Evolutionary conservation across 139 green algal genomes (phyloP), one percentile per base, ranked within the genome.

Genomic region (Trebouxia sp.): DNA sequence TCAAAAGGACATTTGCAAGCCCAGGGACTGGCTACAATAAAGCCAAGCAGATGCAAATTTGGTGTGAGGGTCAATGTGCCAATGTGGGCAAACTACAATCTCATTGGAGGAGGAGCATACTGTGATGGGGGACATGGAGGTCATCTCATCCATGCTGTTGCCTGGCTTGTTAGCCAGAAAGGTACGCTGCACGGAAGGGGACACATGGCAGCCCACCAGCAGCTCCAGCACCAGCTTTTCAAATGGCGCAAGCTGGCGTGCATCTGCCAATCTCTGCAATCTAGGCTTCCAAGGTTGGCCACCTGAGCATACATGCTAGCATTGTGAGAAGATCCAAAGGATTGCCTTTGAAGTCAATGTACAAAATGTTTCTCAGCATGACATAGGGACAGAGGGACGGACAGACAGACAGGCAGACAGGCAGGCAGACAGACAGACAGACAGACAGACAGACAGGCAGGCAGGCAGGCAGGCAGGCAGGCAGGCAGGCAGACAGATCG

Each of bases 161-260:
- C 62, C 62, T 10, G 62, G 35, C 38, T 50, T 51, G 38, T 65
- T 75, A 38, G 51, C 43, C 22, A 69, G 32, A 55, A 81, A 81
- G 76, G 76, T 81, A 12, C 76, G 76, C 53, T 74, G 53, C 55
- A 81, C 76, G 6, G 53, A 56, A 10, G 76, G 76, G n/a, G 53
- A 75, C 51, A 81, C 53, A 20, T 81, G 76, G 53, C 62, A 75
- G 32, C 76, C 76, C 53, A 81, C 76, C 38, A 81, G 55, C 38
- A 81, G 55, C 53, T 74, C 51, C 22, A 81, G 76, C 76, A 81
- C 76, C 39, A 74, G 53, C 53, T 65, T 65, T 55, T 81, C 76
- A 69, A 81, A 81, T 20, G 53, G 53, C 6, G 76, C 76, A 24
- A 81, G 76, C 55, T 51, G 38, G 2, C 76, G 37, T 30, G 76